These are phyloP conservation scores for Coniochaeta ligniaria DNA, from an alignment of 2,329 filamentous ascomycete species.

Conservation along the genomic window DNA sequence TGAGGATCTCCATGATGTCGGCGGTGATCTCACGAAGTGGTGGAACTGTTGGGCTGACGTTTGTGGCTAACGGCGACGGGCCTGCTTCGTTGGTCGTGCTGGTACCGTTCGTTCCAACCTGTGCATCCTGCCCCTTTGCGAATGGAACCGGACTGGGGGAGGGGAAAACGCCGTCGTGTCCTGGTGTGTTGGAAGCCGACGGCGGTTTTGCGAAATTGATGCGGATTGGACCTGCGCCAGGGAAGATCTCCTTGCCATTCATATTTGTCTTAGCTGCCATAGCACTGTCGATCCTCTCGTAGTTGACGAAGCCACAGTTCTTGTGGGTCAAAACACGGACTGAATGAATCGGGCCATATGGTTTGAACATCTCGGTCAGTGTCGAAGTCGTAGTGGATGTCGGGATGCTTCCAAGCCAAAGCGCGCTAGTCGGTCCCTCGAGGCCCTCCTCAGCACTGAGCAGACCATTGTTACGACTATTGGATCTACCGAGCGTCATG, in stretches of 20 bases:
- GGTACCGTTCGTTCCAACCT: slow-evolving; percentile 20
- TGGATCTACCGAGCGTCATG: slow-evolving; percentile 64
- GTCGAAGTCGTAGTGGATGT: slow-evolving; percentile 95
- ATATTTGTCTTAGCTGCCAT: slow-evolving; percentile 80
- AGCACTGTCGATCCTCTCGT: slow-evolving; percentile 84
- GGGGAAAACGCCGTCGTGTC: slow-evolving; percentile 78
- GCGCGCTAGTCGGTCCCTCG: slow-evolving; percentile 82
- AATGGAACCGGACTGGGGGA: slow-evolving; percentile 89
- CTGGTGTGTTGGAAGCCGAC: slow-evolving; percentile 81
- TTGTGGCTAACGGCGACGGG: slow-evolving; percentile 26
- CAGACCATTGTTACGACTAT: slow-evolving; percentile 58
- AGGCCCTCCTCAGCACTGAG: slow-evolving; percentile 72
- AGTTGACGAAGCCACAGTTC: slow-evolving; percentile 98
- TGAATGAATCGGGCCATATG: slow-evolving; percentile 86
- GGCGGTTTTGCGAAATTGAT: slow-evolving; percentile 98
- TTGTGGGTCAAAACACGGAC: slow-evolving; percentile 94
- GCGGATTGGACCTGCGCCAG: slow-evolving; percentile 84
- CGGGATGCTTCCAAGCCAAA: slow-evolving; percentile 97
- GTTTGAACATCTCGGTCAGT: slow-evolving; percentile 87
- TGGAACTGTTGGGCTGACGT: slow-evolving; percentile 57
- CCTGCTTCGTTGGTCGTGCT: slow-evolving; percentile 22
- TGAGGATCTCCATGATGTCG: slow-evolving; percentile 80
- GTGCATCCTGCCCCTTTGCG: slow-evolving; percentile 44
- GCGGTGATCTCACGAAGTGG: slow-evolving; percentile 69
- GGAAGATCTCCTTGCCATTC: slow-evolving; percentile 98